Evolutionary conservation across 352 stramenopile species (phyloP), one percentile per base, ranked within the genome.

Genomic region (Globisporangium yorkense): DNA sequence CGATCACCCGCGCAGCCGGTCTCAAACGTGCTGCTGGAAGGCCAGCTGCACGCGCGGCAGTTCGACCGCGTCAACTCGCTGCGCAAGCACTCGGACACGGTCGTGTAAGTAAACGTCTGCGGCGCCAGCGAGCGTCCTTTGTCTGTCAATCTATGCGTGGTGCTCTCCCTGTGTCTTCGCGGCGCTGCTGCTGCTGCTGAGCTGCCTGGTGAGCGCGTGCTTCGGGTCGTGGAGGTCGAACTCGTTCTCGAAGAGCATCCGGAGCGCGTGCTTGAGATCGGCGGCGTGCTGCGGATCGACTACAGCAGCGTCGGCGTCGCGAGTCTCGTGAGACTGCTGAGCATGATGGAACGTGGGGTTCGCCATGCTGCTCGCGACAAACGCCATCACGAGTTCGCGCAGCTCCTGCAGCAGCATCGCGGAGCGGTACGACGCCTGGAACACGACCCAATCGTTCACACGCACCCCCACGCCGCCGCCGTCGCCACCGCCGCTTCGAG

Each of bases 361-460:
- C 41, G 83, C 56, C 33, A 90, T 69, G 18, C 66, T 68, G 3
- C 41, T 31, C 27, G 75, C 57, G 9, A 88, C 64, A n/a, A 71
- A 70, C 43, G 67, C 56, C 0, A 56, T 31, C 6, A 80, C 52
- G 5, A 62, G 31, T 9, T 24, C 24, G 5, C 83, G 72, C 45
- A 85, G 33, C 61, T 87, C 74, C 44, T 77, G 67, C 31, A 91
- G 41, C 51, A 92, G 56, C 20, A 74, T 57, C 0, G 75, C 76
- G 1, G 80, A 88, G 16, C 83, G 74, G 31, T 73, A 70, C 3
- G 80, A 89, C 2, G 68, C 71, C 56, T 84, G 72, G 47, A 92
- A 71, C 33, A 72, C 39, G 10, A 91, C 64, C 83, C 80, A 92
- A 20, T 89, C 80, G 60, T 92, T 85, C 39, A 91, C 54, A 15